A percentile compares a stretch with the other conserved stretches of the same genome.
phyloP scores from a whole-genome alignment of 495 filamentous ascomycete genomes.

The Aspergillus bertholletiae region DNA sequence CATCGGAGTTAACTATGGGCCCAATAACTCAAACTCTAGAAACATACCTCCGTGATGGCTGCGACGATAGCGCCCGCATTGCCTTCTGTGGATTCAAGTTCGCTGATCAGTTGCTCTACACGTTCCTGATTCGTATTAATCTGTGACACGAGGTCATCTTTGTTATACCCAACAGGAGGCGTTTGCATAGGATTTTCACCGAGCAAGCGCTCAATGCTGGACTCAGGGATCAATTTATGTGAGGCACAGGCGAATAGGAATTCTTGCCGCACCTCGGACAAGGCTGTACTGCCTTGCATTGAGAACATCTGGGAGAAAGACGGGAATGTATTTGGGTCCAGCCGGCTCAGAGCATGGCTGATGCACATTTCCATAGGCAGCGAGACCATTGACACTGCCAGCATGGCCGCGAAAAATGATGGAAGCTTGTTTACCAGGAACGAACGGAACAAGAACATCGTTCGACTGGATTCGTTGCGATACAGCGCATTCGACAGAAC shows the following conservation, averaged over 20 bases:
- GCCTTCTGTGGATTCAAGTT: conserved; percentile 90
- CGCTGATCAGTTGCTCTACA: conserved; percentile 68
- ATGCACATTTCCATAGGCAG: conserved; percentile 75
- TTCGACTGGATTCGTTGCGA: conserved; percentile 66
- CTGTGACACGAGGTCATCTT: conserved; percentile 70
- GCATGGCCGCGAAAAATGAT: conserved; percentile 64
- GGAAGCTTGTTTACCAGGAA: conserved; percentile 95
- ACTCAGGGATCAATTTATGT: conserved; percentile 74
- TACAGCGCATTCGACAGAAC: conserved; percentile 82
- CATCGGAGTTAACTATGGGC: conserved; percentile 12
- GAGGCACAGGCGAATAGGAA: conserved; percentile 89
- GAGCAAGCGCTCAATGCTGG: conserved; percentile 73
- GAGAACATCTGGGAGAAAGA: conserved; percentile 79
- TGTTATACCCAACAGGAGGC: conserved; percentile 69
- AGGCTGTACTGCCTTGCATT: conserved; percentile 65
- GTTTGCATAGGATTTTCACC: conserved; percentile 85
- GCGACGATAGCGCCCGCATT: conserved; percentile 87
- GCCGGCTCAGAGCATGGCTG: conserved; percentile 67
- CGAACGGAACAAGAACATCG: conserved; percentile 76
- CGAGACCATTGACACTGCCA: conserved; percentile 56
- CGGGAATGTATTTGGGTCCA: conserved; percentile 77
- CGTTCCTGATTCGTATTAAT: conserved; percentile 68
- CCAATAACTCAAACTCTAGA: background rate
- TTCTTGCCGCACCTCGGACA: conserved; percentile 84
- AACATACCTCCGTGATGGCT: conserved; percentile 70